Percentiles rank a stretch among this genome's conserved stretches.
These are phyloP conservation scores for Plasmopara muralis DNA, from an alignment of 352 stramenopile species.

Conservation along the genomic window DNA sequence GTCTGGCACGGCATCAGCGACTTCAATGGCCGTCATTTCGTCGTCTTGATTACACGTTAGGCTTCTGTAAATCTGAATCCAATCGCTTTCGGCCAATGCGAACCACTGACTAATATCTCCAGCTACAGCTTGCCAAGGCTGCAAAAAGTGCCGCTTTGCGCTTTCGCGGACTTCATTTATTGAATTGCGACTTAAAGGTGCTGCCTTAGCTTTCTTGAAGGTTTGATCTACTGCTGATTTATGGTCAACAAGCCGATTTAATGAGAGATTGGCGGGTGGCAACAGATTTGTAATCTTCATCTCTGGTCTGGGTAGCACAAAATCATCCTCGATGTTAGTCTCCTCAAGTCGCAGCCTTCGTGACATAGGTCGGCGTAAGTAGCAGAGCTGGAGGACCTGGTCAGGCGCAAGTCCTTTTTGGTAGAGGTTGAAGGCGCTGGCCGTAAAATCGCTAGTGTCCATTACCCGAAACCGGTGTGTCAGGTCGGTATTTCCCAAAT, in stretches of 20 bases:
- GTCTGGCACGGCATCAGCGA: conserved; percentile 8
- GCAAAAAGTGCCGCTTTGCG: conserved; percentile 21
- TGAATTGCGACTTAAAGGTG: neutral
- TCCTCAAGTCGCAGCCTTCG: conserved; percentile 14
- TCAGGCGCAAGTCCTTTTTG: conserved; percentile 42
- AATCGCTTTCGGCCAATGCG: conserved; percentile 35
- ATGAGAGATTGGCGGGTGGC: conserved; percentile 16
- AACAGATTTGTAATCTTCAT: conserved; percentile 35
- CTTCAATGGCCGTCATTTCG: neutral
- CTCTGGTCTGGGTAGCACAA: conserved; percentile 40
- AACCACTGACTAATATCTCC: conserved; percentile 28
- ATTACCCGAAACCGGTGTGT: no score
- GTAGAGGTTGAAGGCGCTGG: conserved; percentile 53
- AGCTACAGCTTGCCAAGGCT: conserved; percentile 18
- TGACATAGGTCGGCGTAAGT: conserved; percentile 31
- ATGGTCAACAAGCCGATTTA: conserved; percentile 21
- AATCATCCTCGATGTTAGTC: conserved; percentile 33
- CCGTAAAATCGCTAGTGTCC: neutral
- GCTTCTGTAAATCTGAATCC: conserved; percentile 26
- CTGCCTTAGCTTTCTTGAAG: neutral
- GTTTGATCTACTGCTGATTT: neutral
- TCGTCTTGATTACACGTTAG: conserved; percentile 11
- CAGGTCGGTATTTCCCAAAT: no score
- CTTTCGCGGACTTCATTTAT: conserved; percentile 12
- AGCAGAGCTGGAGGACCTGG: conserved; percentile 57